Conservation (phyloP, 2,329 filamentous ascomycete genomes). For the Microdochium trichocladiopsis region DNA sequence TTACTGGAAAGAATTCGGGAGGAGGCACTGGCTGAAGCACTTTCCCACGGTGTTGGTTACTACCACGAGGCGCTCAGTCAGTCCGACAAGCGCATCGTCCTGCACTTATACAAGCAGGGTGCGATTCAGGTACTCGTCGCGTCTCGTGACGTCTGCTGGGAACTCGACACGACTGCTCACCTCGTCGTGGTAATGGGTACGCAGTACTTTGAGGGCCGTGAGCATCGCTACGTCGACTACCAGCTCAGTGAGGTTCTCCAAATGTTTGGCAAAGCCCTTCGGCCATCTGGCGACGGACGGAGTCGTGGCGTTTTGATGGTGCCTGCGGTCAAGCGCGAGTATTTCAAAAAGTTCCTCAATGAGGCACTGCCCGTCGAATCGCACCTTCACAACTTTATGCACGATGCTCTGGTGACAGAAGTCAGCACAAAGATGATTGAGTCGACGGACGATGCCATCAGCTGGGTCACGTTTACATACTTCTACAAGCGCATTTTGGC, state of each 20-base stretch:
- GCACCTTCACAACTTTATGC: slow-evolving; percentile 82
- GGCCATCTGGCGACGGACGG: slow-evolving; percentile 69
- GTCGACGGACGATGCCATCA: slow-evolving; percentile 93
- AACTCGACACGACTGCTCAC: slow-evolving; percentile 80
- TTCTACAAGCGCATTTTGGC: slow-evolving; percentile 92
- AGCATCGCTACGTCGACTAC: slow-evolving; percentile 97
- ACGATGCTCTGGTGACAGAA: slow-evolving; percentile 95
- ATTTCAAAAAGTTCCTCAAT: slow-evolving; percentile 97
- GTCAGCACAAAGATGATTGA: slow-evolving; percentile 94
- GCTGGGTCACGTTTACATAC: slow-evolving; percentile 98
- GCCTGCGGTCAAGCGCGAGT: slow-evolving; percentile 87
- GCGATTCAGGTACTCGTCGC: slow-evolving; percentile 78
- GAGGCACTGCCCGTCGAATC: slow-evolving; percentile 95
- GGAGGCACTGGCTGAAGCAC: slow-evolving; percentile 76
- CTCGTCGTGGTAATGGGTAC: slow-evolving; percentile 96
- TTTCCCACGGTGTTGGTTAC: slow-evolving; percentile 93
- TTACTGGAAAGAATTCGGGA: slow-evolving; percentile 81
- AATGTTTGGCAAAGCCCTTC: slow-evolving; percentile 93
- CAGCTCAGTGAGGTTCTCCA: slow-evolving; percentile 89
- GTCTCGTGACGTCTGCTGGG: slow-evolving; percentile 89
- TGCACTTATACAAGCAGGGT: slow-evolving; percentile 82
- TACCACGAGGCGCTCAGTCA: slow-evolving; percentile 89
- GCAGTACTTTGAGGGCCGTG: slow-evolving; percentile 92
- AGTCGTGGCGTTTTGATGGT: slow-evolving; percentile 95
- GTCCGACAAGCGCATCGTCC: slow-evolving; percentile 89